These are phyloP conservation scores for Helminthosporium solani DNA, from an alignment of 2,329 filamentous ascomycete species.

Conservation along the genomic window DNA sequence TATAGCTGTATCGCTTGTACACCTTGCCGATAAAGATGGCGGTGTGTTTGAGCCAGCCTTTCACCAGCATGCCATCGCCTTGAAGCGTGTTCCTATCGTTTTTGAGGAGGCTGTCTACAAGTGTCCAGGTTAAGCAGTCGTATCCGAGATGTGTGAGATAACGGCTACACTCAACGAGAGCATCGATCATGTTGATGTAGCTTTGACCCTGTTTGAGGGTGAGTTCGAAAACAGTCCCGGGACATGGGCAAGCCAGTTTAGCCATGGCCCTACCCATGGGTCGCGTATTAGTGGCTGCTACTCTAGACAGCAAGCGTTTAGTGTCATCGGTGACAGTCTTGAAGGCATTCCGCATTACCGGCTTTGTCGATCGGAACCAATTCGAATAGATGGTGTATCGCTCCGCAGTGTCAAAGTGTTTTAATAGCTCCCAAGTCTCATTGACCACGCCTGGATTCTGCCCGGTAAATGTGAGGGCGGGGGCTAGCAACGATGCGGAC, in stretches of 20 bases:
- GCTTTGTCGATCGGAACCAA: constrained; percentile 64
- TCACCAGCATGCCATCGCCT: constrained; percentile 72
- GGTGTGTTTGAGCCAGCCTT: constrained; percentile 86
- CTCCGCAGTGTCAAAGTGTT: constrained; percentile 70
- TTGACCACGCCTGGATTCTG: constrained; percentile 82
- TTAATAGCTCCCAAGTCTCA: constrained; percentile 81
- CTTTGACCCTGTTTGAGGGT: constrained; percentile 88
- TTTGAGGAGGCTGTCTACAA: constrained; percentile 70
- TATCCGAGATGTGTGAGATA: constrained; percentile 93
- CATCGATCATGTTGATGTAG: constrained; percentile 92
- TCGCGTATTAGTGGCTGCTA: constrained; percentile 82
- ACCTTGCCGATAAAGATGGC: constrained; percentile 89
- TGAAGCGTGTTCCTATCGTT: constrained; percentile 60
- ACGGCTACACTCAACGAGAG: constrained; percentile 88
- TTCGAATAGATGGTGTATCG: constrained; percentile 90
- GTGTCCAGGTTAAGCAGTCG: constrained; percentile 88
- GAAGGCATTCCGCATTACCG: constrained; percentile 73
- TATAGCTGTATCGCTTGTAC: constrained; percentile 79
- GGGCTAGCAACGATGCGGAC: constrained; percentile 79
- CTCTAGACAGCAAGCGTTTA: constrained; percentile 79
- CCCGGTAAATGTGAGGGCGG: constrained; percentile 81
- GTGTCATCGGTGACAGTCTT: constrained; percentile 76
- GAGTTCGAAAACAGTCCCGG: constrained; percentile 86
- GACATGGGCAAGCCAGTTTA: constrained; percentile 88
- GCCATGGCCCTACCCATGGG: constrained; percentile 85